Conservation (phyloP, 495 filamentous ascomycete genomes). For the Bacidia rubella region DNA sequence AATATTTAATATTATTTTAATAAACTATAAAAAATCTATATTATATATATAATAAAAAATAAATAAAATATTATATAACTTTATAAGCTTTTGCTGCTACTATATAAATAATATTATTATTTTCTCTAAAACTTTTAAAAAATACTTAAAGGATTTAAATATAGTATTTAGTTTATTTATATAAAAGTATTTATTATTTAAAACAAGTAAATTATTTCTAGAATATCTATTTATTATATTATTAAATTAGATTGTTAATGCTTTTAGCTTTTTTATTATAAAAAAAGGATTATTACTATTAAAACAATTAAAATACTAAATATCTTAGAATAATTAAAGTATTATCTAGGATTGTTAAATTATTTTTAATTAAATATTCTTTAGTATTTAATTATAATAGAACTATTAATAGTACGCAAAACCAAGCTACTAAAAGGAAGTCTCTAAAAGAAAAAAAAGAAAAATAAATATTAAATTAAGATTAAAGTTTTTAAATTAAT, state of each 20-base stretch:
- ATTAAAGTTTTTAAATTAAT: neutral
- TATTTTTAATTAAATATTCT: neutral
- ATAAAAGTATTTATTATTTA: neutral
- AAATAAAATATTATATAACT: conserved; percentile 5
- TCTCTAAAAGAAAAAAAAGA: neutral
- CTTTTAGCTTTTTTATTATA: neutral
- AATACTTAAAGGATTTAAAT: conserved; percentile 1
- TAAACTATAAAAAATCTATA: conserved; percentile 6
- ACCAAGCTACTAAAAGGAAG: neutral
- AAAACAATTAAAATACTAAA: neutral
- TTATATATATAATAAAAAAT: conserved; percentile 3
- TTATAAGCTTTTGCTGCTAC: neutral
- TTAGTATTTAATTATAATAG: neutral
- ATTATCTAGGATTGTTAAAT: neutral
- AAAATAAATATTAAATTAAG: neutral
- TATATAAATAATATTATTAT: conserved; percentile 7
- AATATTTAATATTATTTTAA: neutral
- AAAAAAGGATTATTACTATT: neutral
- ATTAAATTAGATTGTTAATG: neutral
- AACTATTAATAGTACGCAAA: neutral
- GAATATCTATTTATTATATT: neutral
- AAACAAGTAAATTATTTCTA: neutral
- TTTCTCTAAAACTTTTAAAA: neutral
- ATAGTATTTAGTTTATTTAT: neutral
- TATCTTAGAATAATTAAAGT: neutral